Percentiles rank a stretch among this genome's conserved stretches.
phyloP scores from a whole-genome alignment of 1,284 basidiomycete species.

The Rhodotorula sp. region DNA sequence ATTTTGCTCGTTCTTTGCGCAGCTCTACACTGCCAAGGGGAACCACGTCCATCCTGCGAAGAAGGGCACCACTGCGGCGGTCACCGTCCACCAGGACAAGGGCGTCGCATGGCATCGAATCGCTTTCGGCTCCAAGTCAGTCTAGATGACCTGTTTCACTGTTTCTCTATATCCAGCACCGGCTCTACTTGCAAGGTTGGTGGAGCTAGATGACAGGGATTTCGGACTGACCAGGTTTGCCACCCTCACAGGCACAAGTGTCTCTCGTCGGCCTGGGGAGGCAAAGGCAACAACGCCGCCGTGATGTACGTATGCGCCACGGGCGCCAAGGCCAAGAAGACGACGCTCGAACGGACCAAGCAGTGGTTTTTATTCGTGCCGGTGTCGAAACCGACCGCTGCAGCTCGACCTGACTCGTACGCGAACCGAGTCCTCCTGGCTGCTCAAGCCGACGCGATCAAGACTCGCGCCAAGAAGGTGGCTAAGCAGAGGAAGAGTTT shows the following conservation, averaged over 20 bases:
- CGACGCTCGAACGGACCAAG: constrained; percentile 37
- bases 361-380: constrained; percentile 31
- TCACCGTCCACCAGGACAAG: constrained; percentile 5
- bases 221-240: background rate
- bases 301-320: constrained; percentile 33
- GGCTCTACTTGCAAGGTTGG: no score
- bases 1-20: background rate
- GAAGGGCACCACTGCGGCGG: background rate
- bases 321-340: constrained; percentile 15
- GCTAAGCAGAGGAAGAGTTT: constrained; percentile 31
- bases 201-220: no score
- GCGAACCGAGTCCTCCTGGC: constrained; percentile 32
- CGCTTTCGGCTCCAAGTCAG: constrained; percentile 24
- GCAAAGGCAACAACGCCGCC: constrained; percentile 17
- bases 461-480: constrained; percentile 35
- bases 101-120: constrained; percentile 16
- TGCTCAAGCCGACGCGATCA: constrained; percentile 33
- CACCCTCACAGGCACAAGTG: constrained; percentile 17
- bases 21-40: constrained; percentile 8
- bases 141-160: background rate
- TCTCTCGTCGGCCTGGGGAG: constrained; percentile 26
- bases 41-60: constrained; percentile 31
- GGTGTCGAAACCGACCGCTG: constrained; percentile 16
- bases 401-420: constrained; percentile 2
- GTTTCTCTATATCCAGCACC: background rate